Evolutionary conservation across 257 asterid genomes (phyloP), one percentile per base, ranked within the genome.

Genomic region (Penstemon barbatus): DNA sequence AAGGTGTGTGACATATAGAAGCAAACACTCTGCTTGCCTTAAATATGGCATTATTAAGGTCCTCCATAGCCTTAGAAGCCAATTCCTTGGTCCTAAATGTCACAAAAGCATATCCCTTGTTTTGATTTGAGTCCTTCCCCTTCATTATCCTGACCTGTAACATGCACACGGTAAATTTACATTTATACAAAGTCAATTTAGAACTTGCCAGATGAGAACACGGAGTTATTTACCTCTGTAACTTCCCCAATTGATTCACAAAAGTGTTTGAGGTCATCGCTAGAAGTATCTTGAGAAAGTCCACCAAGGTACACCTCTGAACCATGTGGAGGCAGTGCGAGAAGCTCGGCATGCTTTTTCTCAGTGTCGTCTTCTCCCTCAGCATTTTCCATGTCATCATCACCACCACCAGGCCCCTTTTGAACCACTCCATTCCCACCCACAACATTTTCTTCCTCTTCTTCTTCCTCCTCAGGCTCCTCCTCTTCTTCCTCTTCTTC

Each of bases 271-370:
- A 93, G 75, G 73, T 88, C 97, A 72, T 76, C 89, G 82, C 90
- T 95, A 68, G 88, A 81, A 49, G 85, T 86, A 81, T 80, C 89
- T 13, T 71, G 88, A 43, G 82, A 74, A 63, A 90, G 79, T 61
- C 97, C 96, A 81, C 98, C 98, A 36, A 93, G 77, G 77, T 90
- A 90, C 57, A 93, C 91, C 86, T 88, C 97, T 8, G 98, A 90
- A 49, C 98, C 98, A 76, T 93, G 98, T 66, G 92, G 84, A 40
- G 98, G 98, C 70, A 90, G 94, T 18, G 96, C 89, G 67, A 93
- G 96, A 78, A 93, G 98, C 78, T 87, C 94, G 40, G 88, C 82
- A 78, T 79, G 90, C 77, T 81, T 78, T 75, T 78, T 74, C 49
- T 83, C 84, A 75, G 59, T 66, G 56, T 85, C 89, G 54, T 77